Base-by-base conservation (phyloP, 2,329 filamentous ascomycete species). In the Thielaviopsis euricoi region DNA sequence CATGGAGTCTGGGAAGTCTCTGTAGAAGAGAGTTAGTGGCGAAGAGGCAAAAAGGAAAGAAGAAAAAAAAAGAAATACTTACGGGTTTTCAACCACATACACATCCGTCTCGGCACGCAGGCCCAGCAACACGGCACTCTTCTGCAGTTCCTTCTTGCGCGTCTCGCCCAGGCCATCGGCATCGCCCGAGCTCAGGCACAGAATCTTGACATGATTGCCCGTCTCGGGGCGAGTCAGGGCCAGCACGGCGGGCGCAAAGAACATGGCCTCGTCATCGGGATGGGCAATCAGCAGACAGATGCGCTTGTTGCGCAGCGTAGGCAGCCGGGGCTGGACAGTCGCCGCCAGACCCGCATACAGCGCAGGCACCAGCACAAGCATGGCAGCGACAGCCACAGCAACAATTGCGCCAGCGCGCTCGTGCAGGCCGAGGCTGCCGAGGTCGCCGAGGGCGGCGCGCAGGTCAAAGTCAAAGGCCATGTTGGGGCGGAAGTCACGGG, bases 261-360 rank as follows among this genome's bases (percentile, higher is more conserved):
- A 98, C 93, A 98, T 98, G 70, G 91, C 93, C 74, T 98, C 93
- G 67, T 98, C 93, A 71, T 98, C 93, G 0, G 93, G 93, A 72
- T 98, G 93, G 22, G 93, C 93, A 66, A 98, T 97, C 58, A 98
- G 76, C 57, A 98, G 79, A 68, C 87, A 86, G 67, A 98, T 89
- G 66, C 87, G 83, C 77, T 95, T 94, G 73, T 88, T 85, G 64
- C 76, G 76, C 62, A 96, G 74, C 51, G 74, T 78, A 3, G 88
- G 86, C 64, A 87, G 80, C 33, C 76, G 71, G 25, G 71, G 65
- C 61, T 73, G 71, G 49, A 75, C 69, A n/a, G 73, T 66, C 49
- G 71, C 69, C 25, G 71, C 73, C 3, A 74, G 74, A 68, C 76
- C 77, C 62, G 74, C 72, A 71, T 81, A 81, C 53, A 81, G 67